These are phyloP conservation scores for Metrosideros polymorpha DNA, from an alignment of 441 rosid species.

Conservation along the genomic window DNA sequence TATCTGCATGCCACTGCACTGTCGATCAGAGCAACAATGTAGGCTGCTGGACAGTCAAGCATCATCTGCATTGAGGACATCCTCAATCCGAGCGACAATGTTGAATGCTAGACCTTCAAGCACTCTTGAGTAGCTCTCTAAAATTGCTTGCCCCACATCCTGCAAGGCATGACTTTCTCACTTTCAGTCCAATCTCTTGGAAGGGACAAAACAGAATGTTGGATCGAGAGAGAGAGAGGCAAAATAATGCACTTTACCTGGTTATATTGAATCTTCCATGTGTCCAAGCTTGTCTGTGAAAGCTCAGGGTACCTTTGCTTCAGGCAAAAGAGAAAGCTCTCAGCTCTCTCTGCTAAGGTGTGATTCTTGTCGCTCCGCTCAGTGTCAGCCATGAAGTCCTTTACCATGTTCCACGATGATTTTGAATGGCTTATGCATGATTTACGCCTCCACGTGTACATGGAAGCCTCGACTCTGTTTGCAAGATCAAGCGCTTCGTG, in stretches of 20 bases:
- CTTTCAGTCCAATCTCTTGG: background rate
- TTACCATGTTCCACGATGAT: slow-evolving; percentile 62
- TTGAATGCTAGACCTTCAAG: slow-evolving; percentile 94
- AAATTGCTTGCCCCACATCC: slow-evolving; percentile 90
- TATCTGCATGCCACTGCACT: background rate
- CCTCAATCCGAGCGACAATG: slow-evolving; percentile 92
- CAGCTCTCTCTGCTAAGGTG: slow-evolving; percentile 50
- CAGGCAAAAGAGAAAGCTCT: slow-evolving; percentile 45
- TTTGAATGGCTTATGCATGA: slow-evolving; percentile 45
- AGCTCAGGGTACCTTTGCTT: slow-evolving; percentile 67
- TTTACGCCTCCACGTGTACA: slow-evolving; percentile 74
- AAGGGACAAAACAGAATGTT: background rate
- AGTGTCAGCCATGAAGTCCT: slow-evolving; percentile 39
- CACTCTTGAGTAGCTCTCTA: slow-evolving; percentile 94
- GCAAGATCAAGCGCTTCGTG: slow-evolving; percentile 66
- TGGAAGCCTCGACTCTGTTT: slow-evolving; percentile 51
- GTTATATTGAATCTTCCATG: slow-evolving; percentile 64
- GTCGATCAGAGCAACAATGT: background rate
- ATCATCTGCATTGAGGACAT: slow-evolving; percentile 70
- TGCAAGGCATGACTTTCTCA: slow-evolving; percentile 14
- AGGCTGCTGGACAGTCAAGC: background rate
- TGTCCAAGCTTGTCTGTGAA: slow-evolving; percentile 58
- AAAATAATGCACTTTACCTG: slow-evolving; percentile 20
- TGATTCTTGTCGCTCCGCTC: slow-evolving; percentile 60
- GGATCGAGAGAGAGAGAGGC: background rate